Evolutionary conservation across 768 basidiomycete species (phyloP), one percentile per base, ranked within the genome.

Genomic region (Podaxis carcinomalis): DNA sequence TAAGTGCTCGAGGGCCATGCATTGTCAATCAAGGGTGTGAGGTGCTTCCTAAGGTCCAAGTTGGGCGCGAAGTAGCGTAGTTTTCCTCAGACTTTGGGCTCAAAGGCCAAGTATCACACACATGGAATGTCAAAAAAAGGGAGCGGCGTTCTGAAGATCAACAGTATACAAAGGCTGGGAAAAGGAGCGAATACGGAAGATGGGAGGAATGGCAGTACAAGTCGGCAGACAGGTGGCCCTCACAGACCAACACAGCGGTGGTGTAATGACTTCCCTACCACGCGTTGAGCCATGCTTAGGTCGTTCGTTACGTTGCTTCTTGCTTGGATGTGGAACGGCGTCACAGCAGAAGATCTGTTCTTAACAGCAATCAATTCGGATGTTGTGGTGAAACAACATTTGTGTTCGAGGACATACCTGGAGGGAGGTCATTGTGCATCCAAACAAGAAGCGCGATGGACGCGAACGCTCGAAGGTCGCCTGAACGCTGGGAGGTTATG

Each of bases 381-480:
- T 16, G 19, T 4, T 16, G 19, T 4, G 42, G 6, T n/a, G 42
- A 27, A 11, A 11, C 28, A 32, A 27, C 25, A 23, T 49, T 49
- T 49, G 47, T 5, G 40, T 39, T 10, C 28, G 14, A 56, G 21
- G 10, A 68, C 73, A 51, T 68, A 78, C 85, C 84, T 79, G 70
- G 72, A 73, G 74, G 72, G 87, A 88, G 75, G 78, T 75, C 75
- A 73, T 70, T 84, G 75, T 72, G 73, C 84, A 83, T 73, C 83
- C 82, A 76, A 70, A 77, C 78, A 81, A 81, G 80, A 88, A 87
- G 84, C 87, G 86, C 85, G 87, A 87, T 87, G 84, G 82, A 84
- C 72, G 82, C 85, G 79, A 81, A 80, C 76, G 78, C 69, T 69
- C 77, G 78, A 79, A 79, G 80, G 76, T 78, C 75, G 80, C 75